These are phyloP conservation scores for Cylindrotheca closterium DNA, from an alignment of 108 stramenopile genomes.

Conservation along the genomic window DNA sequence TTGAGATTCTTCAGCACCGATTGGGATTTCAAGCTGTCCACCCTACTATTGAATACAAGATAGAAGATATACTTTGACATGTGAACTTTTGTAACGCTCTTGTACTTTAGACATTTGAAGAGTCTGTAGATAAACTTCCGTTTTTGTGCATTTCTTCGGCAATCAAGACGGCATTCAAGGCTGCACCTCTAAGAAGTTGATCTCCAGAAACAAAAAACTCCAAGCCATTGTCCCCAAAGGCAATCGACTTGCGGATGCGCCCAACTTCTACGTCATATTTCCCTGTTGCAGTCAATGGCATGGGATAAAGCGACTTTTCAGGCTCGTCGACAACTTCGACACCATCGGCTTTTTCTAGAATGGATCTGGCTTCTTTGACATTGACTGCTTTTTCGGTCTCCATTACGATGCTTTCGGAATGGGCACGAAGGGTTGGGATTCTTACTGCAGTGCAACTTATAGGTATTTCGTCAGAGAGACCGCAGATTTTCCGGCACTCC, in stretches of 20 bases:
- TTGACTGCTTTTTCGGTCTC: conserved; percentile 88
- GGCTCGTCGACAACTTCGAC: conserved; percentile 82
- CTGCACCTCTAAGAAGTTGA: conserved; percentile 96
- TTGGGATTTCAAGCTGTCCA: too few relatives aligned
- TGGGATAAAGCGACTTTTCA: conserved; percentile 80
- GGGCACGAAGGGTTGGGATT: conserved; percentile 96
- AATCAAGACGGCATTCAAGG: conserved; percentile 95
- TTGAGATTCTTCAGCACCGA: too few relatives aligned
- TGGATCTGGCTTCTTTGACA: conserved; percentile 68
- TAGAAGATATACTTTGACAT: too few relatives aligned
- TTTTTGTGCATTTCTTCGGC: conserved; percentile 90
- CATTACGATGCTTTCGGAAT: conserved; percentile 93
- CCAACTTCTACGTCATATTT: conserved; percentile 96
- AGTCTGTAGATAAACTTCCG: too few relatives aligned
- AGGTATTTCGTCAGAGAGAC: conserved; percentile 72
- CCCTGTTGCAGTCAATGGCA: conserved; percentile 96
- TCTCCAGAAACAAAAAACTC: conserved; percentile 98
- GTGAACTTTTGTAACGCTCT: too few relatives aligned
- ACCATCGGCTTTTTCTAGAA: conserved; percentile 73
- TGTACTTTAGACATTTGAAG: too few relatives aligned
- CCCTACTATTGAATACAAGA: too few relatives aligned
- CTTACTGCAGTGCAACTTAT: conserved; percentile 95
- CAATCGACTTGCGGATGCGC: conserved; percentile 76
- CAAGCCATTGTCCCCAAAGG: conserved; percentile 91
- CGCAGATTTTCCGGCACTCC: conserved; percentile 96